Conservation (phyloP, 2,329 filamentous ascomycete genomes). For the Ophiostoma quercus region DNA sequence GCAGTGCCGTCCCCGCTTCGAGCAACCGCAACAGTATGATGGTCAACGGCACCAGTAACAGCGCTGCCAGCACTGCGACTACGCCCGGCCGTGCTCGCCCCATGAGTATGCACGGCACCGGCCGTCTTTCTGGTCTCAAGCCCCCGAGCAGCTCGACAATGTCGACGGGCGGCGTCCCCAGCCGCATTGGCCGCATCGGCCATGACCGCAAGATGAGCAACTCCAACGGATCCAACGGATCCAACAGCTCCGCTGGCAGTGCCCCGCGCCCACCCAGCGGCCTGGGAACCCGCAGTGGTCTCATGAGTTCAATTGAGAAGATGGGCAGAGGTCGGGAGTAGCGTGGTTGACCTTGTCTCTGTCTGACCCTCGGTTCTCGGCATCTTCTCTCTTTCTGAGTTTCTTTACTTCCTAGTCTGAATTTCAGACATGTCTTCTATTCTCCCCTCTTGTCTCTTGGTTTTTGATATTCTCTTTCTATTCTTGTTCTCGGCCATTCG, state of each 20-base stretch:
- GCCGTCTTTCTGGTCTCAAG: constrained; percentile 48
- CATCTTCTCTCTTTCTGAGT: background rate
- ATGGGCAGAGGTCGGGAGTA: constrained; percentile 61
- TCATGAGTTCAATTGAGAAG: constrained; percentile 81
- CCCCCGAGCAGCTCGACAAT: constrained; percentile 48
- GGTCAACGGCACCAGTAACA: constrained; percentile 21
- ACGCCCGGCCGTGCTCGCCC: constrained; percentile 28
- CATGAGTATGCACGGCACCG: constrained; percentile 27
- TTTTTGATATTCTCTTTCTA: background rate
- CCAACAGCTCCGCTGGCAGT: constrained; percentile 33
- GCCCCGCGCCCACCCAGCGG: constrained; percentile 49
- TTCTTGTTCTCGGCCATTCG: background rate
- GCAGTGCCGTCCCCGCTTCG: constrained; percentile 21
- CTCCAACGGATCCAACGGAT: background rate
- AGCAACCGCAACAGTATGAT: constrained; percentile 27
- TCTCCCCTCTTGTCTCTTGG: background rate
- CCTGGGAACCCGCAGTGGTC: constrained; percentile 55
- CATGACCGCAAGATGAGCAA: constrained; percentile 44
- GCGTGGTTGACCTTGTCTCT: background rate
- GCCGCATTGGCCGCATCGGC: constrained; percentile 43
- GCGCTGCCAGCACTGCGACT: constrained; percentile 24
- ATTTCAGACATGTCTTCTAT: background rate
- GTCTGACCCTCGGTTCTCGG: background rate
- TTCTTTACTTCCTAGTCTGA: background rate
- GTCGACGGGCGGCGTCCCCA: constrained; percentile 38